Conservation (phyloP, 345 rosid genomes). For the Gossypium anomalum region DNA sequence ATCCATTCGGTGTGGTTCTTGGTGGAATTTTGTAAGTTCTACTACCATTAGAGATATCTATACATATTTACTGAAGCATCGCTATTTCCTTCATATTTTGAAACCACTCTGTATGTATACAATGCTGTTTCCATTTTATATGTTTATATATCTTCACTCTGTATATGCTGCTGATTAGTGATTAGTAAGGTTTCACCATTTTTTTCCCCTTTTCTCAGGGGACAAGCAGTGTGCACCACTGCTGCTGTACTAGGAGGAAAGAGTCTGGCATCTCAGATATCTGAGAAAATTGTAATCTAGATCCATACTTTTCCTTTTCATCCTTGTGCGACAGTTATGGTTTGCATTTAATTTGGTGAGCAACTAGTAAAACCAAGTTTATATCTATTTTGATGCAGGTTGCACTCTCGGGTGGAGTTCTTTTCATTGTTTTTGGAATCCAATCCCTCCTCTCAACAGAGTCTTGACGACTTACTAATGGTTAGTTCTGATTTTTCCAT, state of each 20-base stretch:
- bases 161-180: background rate
- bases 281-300: slow-evolving; percentile 66
- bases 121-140: no score
- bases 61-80: background rate
- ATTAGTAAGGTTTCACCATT: background rate
- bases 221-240: slow-evolving; percentile 78
- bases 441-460: slow-evolving; percentile 77
- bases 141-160: background rate
- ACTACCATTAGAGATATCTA: background rate
- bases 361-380: background rate
- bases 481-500: slow-evolving; percentile 30
- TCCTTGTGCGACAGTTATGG: background rate
- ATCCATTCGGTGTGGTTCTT: slow-evolving; percentile 81
- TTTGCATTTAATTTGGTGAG: slow-evolving; percentile 3
- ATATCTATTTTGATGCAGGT: slow-evolving; percentile 44
- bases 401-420: slow-evolving; percentile 84
- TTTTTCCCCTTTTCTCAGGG: slow-evolving; percentile 33
- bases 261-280: slow-evolving; percentile 95
- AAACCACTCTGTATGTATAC: background rate
- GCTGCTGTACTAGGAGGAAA: slow-evolving; percentile 97
- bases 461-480: slow-evolving; percentile 26
- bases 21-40: slow-evolving; percentile 73
- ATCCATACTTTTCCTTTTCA: background rate
- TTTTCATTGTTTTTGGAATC: slow-evolving; percentile 79
- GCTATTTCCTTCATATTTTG: slow-evolving; percentile 2